Percentiles rank a stretch among this genome's conserved stretches.
Conservation (phyloP, 768 basidiomycete species). For the Pulveroboletus sp. region DNA sequence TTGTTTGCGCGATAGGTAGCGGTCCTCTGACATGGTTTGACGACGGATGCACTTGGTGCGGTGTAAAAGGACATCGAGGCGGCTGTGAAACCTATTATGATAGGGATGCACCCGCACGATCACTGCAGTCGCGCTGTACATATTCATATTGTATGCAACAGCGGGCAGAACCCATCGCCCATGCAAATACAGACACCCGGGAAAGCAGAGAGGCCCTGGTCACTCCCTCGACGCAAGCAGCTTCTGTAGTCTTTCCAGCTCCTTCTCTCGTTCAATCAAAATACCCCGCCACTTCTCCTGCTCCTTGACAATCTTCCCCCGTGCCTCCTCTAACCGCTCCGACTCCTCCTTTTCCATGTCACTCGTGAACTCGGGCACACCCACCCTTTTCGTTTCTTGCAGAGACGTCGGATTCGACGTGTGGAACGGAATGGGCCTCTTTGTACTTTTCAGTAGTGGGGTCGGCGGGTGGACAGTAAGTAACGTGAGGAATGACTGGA, state of each 20-base stretch:
- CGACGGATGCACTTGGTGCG: background rate
- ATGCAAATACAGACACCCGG: background rate
- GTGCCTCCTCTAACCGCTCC: conserved; percentile 72
- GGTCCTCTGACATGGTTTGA: conserved; percentile 29
- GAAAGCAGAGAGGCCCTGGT: too few relatives aligned
- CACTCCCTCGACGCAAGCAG: conserved; percentile 23
- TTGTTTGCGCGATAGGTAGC: conserved; percentile 32
- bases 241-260: conserved; percentile 65
- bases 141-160: too few relatives aligned
- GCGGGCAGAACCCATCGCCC: too few relatives aligned
- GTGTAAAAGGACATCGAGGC: background rate
- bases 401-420: conserved; percentile 53
- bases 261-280: conserved; percentile 79
- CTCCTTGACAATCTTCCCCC: conserved; percentile 65
- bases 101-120: too few relatives aligned
- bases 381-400: conserved; percentile 56
- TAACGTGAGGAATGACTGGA: conserved; percentile 76
- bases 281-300: conserved; percentile 65
- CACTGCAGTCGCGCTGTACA: too few relatives aligned
- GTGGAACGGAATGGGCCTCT: conserved; percentile 69
- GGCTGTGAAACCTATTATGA: conserved; percentile 7
- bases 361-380: conserved; percentile 78
- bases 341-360: conserved; percentile 87
- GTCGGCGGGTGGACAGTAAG: conserved; percentile 83
- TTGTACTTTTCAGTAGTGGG: conserved; percentile 57